A percentile compares a stretch with the other conserved stretches of the same genome.
These are phyloP conservation scores for Hanseniaspora taiwanica DNA, from an alignment of 805 yeast genomes.

Conservation along the genomic window DNA sequence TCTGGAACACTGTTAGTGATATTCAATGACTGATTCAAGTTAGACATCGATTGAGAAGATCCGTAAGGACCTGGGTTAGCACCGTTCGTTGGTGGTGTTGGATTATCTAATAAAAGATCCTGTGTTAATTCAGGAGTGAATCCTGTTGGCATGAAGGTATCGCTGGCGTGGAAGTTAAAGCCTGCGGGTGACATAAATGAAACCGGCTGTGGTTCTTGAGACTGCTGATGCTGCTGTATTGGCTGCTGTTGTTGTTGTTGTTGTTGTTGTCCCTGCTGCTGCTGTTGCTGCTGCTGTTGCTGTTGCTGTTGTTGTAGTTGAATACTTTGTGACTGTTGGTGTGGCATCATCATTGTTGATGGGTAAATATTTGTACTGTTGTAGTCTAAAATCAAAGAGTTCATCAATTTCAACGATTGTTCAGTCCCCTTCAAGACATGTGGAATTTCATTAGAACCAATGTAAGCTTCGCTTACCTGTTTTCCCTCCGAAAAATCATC, in stretches of 20 bases:
- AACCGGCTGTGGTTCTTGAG: background rate
- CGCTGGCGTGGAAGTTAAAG: constrained; percentile 2
- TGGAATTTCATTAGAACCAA: constrained; percentile 49
- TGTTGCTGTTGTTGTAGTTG: constrained; percentile 8
- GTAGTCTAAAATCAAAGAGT: constrained; percentile 38
- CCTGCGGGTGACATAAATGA: constrained; percentile 1
- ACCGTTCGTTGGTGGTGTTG: background rate
- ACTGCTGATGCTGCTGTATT: constrained; percentile 1
- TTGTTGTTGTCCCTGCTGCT: background rate
- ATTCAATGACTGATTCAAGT: too few species aligned
- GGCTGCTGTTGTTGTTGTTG: constrained; percentile 3
- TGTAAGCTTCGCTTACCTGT: constrained; percentile 58
- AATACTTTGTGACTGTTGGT: constrained; percentile 1
- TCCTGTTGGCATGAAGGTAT: constrained; percentile 2
- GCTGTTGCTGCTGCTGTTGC: constrained; percentile 9
- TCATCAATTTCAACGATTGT: constrained; percentile 38
- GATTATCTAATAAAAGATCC: background rate
- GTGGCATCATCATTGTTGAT: background rate
- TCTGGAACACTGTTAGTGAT: background rate
- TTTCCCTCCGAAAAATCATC: constrained; percentile 78
- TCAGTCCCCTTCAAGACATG: constrained; percentile 53
- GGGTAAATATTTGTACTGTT: constrained; percentile 18
- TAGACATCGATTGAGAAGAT: background rate
- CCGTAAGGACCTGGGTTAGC: background rate
- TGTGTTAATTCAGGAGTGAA: background rate